Percentiles rank a stretch among this genome's conserved stretches.
Evolutionary conservation across 2,329 filamentous ascomycete genomes (phyloP).

Genomic region (Exserohilum turcica): DNA sequence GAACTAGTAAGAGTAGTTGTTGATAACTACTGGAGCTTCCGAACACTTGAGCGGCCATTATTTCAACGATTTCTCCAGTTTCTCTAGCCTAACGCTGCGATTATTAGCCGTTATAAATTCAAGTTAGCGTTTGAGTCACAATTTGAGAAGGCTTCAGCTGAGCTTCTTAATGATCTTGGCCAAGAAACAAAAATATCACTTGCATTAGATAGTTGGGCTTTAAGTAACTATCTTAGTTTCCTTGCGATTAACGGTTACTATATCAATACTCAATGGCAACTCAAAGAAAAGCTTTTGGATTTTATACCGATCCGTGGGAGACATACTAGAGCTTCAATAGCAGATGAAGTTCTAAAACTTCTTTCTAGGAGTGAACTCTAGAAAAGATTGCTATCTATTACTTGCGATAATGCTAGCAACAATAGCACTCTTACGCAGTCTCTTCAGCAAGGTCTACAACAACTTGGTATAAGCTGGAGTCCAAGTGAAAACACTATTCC

Average conservation of each 20-base stretch:
- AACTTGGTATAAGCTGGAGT: background rate
- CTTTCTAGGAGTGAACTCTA: background rate
- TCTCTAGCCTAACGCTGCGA: background rate
- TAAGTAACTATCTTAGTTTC: conserved; percentile 10
- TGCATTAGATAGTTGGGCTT: conserved; percentile 5
- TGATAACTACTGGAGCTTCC: conserved; percentile 11
- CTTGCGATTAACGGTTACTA: conserved; percentile 10
- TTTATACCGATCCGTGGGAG: conserved; percentile 5
- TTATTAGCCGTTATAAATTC: conserved; percentile 13
- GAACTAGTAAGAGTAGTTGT: conserved; percentile 11
- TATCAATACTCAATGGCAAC: conserved; percentile 4
- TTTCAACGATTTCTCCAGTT: conserved; percentile 10
- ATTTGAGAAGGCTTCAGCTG: background rate
- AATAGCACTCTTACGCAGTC: background rate
- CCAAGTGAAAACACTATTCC: background rate
- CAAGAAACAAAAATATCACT: conserved; percentile 3
- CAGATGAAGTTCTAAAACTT: background rate
- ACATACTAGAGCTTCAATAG: conserved; percentile 3
- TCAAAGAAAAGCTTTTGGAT: conserved; percentile 8
- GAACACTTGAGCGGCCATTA: conserved; percentile 1
- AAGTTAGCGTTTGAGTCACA: background rate
- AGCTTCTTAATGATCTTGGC: background rate
- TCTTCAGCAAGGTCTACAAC: background rate
- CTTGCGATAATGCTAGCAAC: conserved; percentile 1
- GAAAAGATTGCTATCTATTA: background rate